Evolutionary conservation across 164 flowering plant genomes (phyloP), one percentile per base, ranked within the genome.

Genomic region (Echeveria elegans): DNA sequence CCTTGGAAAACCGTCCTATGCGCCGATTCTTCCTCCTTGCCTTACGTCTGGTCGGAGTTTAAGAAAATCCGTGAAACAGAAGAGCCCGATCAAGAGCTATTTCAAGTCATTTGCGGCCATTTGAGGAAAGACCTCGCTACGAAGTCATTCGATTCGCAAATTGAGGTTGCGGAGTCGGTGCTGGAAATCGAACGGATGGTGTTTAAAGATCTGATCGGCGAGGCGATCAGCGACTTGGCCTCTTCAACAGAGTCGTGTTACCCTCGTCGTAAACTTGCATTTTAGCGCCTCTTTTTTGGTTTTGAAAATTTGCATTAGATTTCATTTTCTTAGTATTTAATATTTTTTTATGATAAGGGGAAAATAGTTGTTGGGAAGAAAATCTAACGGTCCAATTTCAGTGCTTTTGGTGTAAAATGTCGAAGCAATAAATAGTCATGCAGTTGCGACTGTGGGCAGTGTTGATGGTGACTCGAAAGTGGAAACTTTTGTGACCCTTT

Each of bases 171-270:
- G 16, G 88, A 85, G 5, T 77, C 80, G 2, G 96, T 89, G 58
- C 63, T 91, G 67, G 90, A 89, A 75, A 79, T 94, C 64, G 99
- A 94, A 74, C 75, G 99, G 75, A 66, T 82, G 60, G 77, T 94
- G 24, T 94, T 88, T 75, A 94, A 88, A 79, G 99, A 91, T 71
- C 77, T 94, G 67, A 76, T 94, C 28, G 81, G 81, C 32, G 99
- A 89, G 66, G 75, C 90, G 1, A 86, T 94, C 72, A 67, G 75
- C 19, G 89, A 88, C 71, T 81, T 89, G 19, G 91, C 88, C 4
- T 66, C 71, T 0, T 68, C 79, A 28, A 43, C 81, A 26, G 74
- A 77, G 23, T 79, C 72, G 30, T 70, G n/a, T 9, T 14, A 69
- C 32, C 76, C 83, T 9, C 72, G 90, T 45, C 79, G 97, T 80